These are phyloP conservation scores for Phytophthora citricola DNA, from an alignment of 352 stramenopile genomes.

Conservation along the genomic window DNA sequence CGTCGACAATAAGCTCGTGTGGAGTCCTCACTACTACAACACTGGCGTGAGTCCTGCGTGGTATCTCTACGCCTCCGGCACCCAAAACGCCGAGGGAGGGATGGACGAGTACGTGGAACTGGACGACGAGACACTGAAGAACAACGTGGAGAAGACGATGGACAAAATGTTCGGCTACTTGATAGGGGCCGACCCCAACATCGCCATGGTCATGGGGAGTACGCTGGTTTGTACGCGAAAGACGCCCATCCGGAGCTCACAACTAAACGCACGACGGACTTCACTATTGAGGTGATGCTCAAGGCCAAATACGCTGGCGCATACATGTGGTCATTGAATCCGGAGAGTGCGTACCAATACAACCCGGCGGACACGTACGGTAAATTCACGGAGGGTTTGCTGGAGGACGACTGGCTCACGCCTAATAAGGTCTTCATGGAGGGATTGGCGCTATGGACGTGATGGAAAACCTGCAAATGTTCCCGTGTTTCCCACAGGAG, in stretches of 20 bases:
- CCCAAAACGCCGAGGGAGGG: conserved; percentile 17
- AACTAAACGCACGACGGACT: conserved; percentile 69
- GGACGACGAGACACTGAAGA: conserved; percentile 46
- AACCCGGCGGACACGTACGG: conserved; percentile 67
- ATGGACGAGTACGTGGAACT: conserved; percentile 49
- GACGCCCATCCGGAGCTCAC: conserved; percentile 58
- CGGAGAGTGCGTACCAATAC: conserved; percentile 74
- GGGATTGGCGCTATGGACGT: conserved; percentile 55
- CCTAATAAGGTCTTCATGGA: conserved; percentile 66
- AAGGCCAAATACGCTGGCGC: conserved; percentile 54
- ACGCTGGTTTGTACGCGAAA: conserved; percentile 63
- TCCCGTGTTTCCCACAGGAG: conserved; percentile 65
- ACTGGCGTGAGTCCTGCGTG: conserved; percentile 60
- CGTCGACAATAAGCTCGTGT: conserved; percentile 65
- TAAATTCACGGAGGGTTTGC: conserved; percentile 60
- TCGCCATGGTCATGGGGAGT: conserved; percentile 67
- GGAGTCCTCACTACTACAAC: conserved; percentile 79
- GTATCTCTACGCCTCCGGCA: conserved; percentile 66
- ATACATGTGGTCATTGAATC: conserved; percentile 83
- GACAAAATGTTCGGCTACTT: conserved; percentile 75
- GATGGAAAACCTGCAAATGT: conserved; percentile 59
- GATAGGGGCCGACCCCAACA: conserved; percentile 36
- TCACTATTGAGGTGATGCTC: conserved; percentile 66
- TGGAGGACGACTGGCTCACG: conserved; percentile 74
- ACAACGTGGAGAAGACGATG: conserved; percentile 64